These are phyloP conservation scores for Oldenlandia corymbosa DNA, from an alignment of 257 asterid genomes.

Conservation along the genomic window DNA sequence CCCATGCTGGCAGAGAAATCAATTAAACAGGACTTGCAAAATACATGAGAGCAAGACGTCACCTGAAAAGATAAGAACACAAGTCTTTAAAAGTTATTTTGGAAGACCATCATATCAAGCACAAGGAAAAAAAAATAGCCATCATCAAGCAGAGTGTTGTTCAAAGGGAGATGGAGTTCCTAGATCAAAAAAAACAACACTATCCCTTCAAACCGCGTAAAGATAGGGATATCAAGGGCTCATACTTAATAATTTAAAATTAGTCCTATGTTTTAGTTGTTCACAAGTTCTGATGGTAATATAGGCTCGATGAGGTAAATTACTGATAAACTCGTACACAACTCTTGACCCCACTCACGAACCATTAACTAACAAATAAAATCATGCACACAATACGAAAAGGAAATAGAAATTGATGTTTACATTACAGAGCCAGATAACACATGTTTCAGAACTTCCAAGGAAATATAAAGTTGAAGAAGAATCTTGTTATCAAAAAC, in stretches of 20 bases:
- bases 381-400: too few species aligned
- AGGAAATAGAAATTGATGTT: too few species aligned
- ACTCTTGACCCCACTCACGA: background rate
- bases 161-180: background rate
- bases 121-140: background rate
- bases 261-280: background rate
- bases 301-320: background rate
- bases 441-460: too few species aligned
- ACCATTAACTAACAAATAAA: too few species aligned
- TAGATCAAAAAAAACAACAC: background rate
- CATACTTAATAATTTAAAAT: background rate
- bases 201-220: background rate
- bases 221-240: background rate
- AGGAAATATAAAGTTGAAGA: too few species aligned
- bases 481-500: background rate
- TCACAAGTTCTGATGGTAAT: background rate
- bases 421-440: too few species aligned
- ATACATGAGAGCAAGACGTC: conserved; percentile 70
- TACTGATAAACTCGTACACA: background rate
- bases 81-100: background rate
- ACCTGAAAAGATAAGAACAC: conserved; percentile 44
- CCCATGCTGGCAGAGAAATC: conserved; percentile 64
- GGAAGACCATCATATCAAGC: background rate
- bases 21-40: conserved; percentile 84
- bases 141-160: background rate